Evolutionary conservation across 257 asterid species (phyloP).

Genomic region (Scutellaria baicalensis): DNA sequence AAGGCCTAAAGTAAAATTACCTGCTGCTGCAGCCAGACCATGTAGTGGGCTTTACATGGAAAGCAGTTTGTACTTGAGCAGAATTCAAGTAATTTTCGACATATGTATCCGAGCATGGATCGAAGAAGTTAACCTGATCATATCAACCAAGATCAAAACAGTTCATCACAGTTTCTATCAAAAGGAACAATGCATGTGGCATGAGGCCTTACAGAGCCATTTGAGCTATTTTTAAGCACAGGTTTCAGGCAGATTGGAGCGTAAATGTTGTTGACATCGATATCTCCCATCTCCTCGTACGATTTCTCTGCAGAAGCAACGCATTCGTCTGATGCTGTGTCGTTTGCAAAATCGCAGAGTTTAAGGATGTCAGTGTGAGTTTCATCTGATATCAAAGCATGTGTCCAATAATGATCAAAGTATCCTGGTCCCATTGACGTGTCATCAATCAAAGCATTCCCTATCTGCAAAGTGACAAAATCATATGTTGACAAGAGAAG

Average conservation of each 20-base stretch:
- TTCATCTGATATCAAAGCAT: slow-evolving; percentile 34
- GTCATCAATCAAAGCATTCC: slow-evolving; percentile 28
- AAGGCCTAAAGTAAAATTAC: too few species aligned
- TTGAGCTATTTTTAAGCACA: neutral
- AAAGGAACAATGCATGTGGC: too few species aligned
- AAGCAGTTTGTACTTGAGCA: slow-evolving; percentile 25
- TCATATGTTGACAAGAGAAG: too few species aligned
- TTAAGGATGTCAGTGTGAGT: slow-evolving; percentile 11
- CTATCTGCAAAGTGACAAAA: slow-evolving; percentile 16
- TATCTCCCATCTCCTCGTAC: neutral
- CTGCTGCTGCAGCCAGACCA: slow-evolving; percentile 1
- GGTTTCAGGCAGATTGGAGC: slow-evolving; percentile 1
- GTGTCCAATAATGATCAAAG: slow-evolving; percentile 25
- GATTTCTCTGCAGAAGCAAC: neutral
- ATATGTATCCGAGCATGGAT: slow-evolving; percentile 31
- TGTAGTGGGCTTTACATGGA: slow-evolving; percentile 27
- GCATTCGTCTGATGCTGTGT: neutral
- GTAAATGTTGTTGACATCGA: neutral
- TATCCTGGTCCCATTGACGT: slow-evolving; percentile 1
- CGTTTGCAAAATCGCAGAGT: slow-evolving; percentile 9
- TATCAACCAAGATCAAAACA: neutral
- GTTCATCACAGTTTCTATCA: neutral
- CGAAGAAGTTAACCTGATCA: slow-evolving; percentile 13
- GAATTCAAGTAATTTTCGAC: slow-evolving; percentile 19
- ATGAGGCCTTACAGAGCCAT: neutral